phyloP scores from a whole-genome alignment of 2,329 filamentous ascomycete genomes.

The Teratosphaeria viscida region DNA sequence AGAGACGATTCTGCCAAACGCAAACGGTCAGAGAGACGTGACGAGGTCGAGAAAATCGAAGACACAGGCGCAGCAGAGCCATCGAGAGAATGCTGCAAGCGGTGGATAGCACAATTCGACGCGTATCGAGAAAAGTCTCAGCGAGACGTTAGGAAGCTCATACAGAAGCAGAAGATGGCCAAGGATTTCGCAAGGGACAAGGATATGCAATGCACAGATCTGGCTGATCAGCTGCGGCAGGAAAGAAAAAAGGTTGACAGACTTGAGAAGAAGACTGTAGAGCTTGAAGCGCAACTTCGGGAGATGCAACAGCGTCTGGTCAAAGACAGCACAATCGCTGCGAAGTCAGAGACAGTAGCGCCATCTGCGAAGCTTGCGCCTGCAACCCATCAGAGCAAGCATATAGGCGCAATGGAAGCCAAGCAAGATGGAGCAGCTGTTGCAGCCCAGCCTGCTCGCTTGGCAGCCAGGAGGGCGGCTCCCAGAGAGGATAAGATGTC shows the following conservation, averaged over 20 bases:
- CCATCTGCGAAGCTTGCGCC: neutral
- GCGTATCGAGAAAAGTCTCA: slow-evolving; percentile 62
- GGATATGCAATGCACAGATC: slow-evolving; percentile 57
- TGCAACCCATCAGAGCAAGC: neutral
- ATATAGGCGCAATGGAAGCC: neutral
- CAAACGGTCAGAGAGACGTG: slow-evolving; percentile 17
- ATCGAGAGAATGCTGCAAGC: slow-evolving; percentile 62
- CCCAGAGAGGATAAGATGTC: neutral
- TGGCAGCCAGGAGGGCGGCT: neutral
- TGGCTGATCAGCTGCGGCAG: slow-evolving; percentile 55
- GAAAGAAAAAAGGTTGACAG: slow-evolving; percentile 54
- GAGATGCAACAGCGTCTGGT: slow-evolving; percentile 26
- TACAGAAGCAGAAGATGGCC: slow-evolving; percentile 69
- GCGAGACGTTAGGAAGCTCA: slow-evolving; percentile 63
- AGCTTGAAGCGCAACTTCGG: slow-evolving; percentile 50
- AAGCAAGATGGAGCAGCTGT: neutral
- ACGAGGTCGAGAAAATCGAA: slow-evolving; percentile 45
- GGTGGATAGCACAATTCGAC: slow-evolving; percentile 71
- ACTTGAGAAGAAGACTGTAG: slow-evolving; percentile 53
- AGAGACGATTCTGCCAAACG: slow-evolving; percentile 28
- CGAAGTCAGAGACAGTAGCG: slow-evolving; percentile 6
- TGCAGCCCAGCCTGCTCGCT: neutral
- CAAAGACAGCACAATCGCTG: neutral
- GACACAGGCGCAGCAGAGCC: slow-evolving; percentile 65
- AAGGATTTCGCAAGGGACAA: slow-evolving; percentile 72